Evolutionary conservation across 2,329 filamentous ascomycete species (phyloP), one percentile per base, ranked within the genome.

Genomic region (Sporothrix brasiliensis): DNA sequence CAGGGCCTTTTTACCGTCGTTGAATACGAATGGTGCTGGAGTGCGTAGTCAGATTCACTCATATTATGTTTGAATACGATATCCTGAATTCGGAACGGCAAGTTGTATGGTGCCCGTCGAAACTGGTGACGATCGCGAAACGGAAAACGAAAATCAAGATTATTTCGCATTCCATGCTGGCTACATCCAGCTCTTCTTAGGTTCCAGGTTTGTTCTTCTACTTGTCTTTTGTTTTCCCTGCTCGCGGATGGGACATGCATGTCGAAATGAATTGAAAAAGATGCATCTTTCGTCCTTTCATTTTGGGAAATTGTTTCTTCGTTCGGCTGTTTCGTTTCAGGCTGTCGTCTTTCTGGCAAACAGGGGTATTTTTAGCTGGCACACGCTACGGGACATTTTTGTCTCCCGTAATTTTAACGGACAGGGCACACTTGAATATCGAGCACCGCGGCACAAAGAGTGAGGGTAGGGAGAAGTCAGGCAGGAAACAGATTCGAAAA

Each of bases 341-440:
- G 27, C 27, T 49, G 16, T 34, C 16, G 24, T 21, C 24, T 5
- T 24, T 49, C 54, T n/a, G 30, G 11, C 11, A 67, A 67, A 67
- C 63, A 67, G 49, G 63, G n/a, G 41, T 53, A 13, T 63, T 50
- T 27, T 1, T 67, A 53, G 63, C n/a, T 52, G 63, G 49, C 30
- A 65, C 61, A 65, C 11, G 61, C 61, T 65, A 65, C 61, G 61
- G 61, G 34, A 44, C 44, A 50, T 65, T 50, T 49, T 19, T 34
- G 61, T 34, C 24, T 65, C 61, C 63, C 49, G 63, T 67, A 67
- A 67, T 67, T 53, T 67, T 14, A 67, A 39, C 63, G n/a, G 66
- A 54, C 66, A 34, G 27, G 34, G 30, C 49, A 56, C 34, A 44
- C 65, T 34, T 34, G 34, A 34, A 53, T 4, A 27, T 5, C 16